Base-by-base conservation (phyloP, 2,329 filamentous ascomycete species). In the Aureobasidium sp. region DNA sequence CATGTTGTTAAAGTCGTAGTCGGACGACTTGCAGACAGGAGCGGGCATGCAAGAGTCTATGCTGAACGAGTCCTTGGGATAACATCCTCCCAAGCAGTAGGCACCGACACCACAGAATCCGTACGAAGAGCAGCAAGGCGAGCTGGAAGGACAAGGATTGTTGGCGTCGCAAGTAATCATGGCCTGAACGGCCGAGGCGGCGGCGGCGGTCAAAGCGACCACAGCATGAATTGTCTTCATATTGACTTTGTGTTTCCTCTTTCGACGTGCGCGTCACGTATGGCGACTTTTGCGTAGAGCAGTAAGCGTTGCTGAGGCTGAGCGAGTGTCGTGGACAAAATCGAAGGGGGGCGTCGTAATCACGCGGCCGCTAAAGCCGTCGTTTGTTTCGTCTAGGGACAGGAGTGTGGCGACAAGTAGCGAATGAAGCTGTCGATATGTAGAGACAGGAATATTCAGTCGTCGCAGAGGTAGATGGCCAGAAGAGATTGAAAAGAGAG, bases 31-130 rank as follows among this genome's bases (percentile, higher is more conserved):
- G 76, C 93, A 98, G 25, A 88, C 79, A 5, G 93, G 91, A 54
- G 79, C 85, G 14, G 93, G 88, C 6, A 88, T 83, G 70, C 93
- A 98, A 2, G 91, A 84, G 60, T 94, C 83, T 62, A 96, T 78
- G 11, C 80, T 80, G 74, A 84, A 86, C 42, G 91, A 97, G 72
- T 84, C 85, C 66, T 83, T 80, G 27, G 90, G 88, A 67, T 97
- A 91, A 74, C 93, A 98, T 58, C 93, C 93, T 63, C 93, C 93
- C 17, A 98, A 81, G 66, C 93, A 98, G 79, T 87, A 97, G 53
- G 90, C 93, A 64, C 93, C 93, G 53, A 90, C 83, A 73, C 91
- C 93, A 65, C 93, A 97, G 70, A 52, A 78, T 63, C 88, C 88
- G 71, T 96, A 97, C 71, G 93, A 62, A 10, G 66, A 68, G 51